These are phyloP conservation scores for Amanita molliuscula DNA, from an alignment of 768 basidiomycete species.

Conservation along the genomic window DNA sequence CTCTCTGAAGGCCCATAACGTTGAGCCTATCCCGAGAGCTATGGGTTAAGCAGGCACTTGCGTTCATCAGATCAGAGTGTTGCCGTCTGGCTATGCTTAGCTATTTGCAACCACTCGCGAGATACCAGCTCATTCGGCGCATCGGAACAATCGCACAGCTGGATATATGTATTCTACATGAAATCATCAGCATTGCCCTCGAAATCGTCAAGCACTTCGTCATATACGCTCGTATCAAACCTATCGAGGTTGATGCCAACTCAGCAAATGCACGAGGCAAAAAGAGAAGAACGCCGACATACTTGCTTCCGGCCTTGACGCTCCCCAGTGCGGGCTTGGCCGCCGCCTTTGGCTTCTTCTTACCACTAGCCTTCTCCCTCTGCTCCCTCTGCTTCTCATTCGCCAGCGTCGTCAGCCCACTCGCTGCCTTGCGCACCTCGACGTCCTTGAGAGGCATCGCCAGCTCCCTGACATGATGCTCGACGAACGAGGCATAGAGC, in stretches of 20 bases:
- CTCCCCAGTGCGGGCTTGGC: conserved; percentile 71
- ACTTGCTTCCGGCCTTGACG: conserved; percentile 58
- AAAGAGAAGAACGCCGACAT: conserved; percentile 13
- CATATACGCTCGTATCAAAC: conserved; percentile 72
- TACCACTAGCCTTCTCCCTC: conserved; percentile 46
- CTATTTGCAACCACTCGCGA: too few relatives aligned
- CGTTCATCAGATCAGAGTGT: too few relatives aligned
- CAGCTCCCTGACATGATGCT: conserved; percentile 71
- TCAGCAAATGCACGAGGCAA: neutral
- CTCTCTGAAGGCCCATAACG: too few relatives aligned
- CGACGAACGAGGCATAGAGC: conserved; percentile 74
- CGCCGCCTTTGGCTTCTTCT: conserved; percentile 73
- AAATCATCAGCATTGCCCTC: conserved; percentile 70
- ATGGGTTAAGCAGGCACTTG: neutral
- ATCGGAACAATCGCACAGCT: too few relatives aligned
- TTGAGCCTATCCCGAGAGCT: too few relatives aligned
- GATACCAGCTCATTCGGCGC: too few relatives aligned
- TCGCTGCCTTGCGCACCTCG: conserved; percentile 85
- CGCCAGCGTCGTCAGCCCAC: conserved; percentile 73
- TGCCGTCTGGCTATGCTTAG: too few relatives aligned
- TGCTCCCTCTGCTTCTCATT: conserved; percentile 95
- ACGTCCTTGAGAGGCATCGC: conserved; percentile 76
- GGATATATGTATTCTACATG: too few relatives aligned
- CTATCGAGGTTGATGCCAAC: conserved; percentile 22
- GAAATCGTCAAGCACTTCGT: conserved; percentile 88